Percentiles rank a stretch among this genome's conserved stretches.
Evolutionary conservation across 352 stramenopile species (phyloP).

Genomic region (Globisporangium spinosum): DNA sequence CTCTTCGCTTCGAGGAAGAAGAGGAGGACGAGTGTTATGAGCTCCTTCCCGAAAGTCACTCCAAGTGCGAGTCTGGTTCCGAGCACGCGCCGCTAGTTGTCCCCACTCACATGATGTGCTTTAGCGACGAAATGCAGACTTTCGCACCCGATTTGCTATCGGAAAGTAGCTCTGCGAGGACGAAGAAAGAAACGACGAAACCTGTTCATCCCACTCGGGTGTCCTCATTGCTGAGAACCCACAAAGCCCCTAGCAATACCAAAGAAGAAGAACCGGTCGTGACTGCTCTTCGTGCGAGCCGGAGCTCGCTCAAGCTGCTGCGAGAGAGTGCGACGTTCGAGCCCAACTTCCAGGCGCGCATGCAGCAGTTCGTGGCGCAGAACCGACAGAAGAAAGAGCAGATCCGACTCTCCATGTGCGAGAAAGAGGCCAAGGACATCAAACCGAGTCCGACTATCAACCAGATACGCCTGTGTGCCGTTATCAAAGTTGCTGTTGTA

Average conservation of each 20-base stretch:
- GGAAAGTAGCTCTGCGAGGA: background rate
- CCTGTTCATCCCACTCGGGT: background rate
- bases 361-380: slow-evolving; percentile 42
- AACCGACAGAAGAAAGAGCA: slow-evolving; percentile 43
- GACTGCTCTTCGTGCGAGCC: slow-evolving; percentile 16
- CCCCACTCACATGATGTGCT: slow-evolving; percentile 14
- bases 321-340: slow-evolving; percentile 48
- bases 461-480: slow-evolving; percentile 23
- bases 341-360: slow-evolving; percentile 56
- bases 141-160: slow-evolving; percentile 10
- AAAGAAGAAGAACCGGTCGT: background rate
- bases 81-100: background rate
- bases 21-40: background rate
- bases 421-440: slow-evolving; percentile 27
- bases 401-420: slow-evolving; percentile 35
- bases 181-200: background rate
- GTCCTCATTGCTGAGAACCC: too few species aligned
- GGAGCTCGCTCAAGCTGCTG: slow-evolving; percentile 37
- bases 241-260: background rate
- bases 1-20: background rate
- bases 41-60: background rate
- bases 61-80: background rate
- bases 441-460: slow-evolving; percentile 51
- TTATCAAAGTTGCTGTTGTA: background rate
- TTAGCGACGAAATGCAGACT: slow-evolving; percentile 18